These are phyloP conservation scores for Recurvomyces mirabilis DNA, from an alignment of 495 filamentous ascomycete genomes.

Conservation along the genomic window DNA sequence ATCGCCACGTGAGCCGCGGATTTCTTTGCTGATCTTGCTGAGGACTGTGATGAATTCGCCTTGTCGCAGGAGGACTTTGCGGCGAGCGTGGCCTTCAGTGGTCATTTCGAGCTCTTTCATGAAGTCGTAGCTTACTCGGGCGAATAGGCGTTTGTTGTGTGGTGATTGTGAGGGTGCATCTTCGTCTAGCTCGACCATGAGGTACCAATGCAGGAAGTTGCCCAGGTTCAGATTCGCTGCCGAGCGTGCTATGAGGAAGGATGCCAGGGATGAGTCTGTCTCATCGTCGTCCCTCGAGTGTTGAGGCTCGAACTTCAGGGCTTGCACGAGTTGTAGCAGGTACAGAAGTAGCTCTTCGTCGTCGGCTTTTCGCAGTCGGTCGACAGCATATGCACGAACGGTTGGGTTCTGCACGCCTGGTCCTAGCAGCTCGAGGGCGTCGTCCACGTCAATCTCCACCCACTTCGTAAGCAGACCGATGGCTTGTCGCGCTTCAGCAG, in stretches of 20 bases:
- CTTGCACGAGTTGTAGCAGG: conserved; percentile 88
- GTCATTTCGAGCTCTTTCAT: conserved; percentile 66
- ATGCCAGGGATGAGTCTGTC: conserved; percentile 77
- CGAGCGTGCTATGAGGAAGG: conserved; percentile 79
- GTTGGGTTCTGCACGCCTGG: conserved; percentile 80
- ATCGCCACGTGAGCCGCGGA: conserved; percentile 68
- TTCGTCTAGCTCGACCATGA: conserved; percentile 95
- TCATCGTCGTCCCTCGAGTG: conserved; percentile 41
- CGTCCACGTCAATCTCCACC: conserved; percentile 95
- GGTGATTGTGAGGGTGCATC: conserved; percentile 52
- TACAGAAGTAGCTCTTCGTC: conserved; percentile 91
- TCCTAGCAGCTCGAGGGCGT: conserved; percentile 87
- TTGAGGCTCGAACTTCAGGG: conserved; percentile 80
- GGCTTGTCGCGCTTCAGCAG: conserved; percentile 75
- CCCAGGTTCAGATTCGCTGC: conserved; percentile 77
- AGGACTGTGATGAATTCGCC: conserved; percentile 81
- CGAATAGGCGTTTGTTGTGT: conserved; percentile 68
- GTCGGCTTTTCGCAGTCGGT: conserved; percentile 79
- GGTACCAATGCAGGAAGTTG: conserved; percentile 95
- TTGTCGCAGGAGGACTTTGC: conserved; percentile 70
- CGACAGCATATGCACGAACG: conserved; percentile 86
- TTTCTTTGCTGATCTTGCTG: conserved; percentile 79
- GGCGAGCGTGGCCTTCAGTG: conserved; percentile 52
- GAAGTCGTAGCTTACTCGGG: conserved; percentile 88
- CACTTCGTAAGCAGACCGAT: conserved; percentile 84